A percentile compares a stretch with the other conserved stretches of the same genome.
Conservation (phyloP, 2,329 filamentous ascomycete genomes). For the Hysterium pulicare region DNA sequence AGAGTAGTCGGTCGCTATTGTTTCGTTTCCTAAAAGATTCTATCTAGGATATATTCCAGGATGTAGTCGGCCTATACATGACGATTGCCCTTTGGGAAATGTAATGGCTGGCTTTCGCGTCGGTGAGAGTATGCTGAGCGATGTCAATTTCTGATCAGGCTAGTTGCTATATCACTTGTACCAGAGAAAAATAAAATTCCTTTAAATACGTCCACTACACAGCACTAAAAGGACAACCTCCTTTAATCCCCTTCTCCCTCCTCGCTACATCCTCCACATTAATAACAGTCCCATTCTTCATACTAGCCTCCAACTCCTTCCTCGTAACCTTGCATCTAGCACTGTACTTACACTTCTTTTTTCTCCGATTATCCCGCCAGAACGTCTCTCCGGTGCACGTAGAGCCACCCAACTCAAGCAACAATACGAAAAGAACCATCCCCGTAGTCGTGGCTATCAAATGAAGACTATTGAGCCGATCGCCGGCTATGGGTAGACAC, state of each 20-base stretch:
- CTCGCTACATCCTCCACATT: conserved; percentile 34
- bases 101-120: no score
- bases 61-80: no score
- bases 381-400: conserved; percentile 27
- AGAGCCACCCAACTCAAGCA: conserved; percentile 33
- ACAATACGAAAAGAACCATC: conserved; percentile 32
- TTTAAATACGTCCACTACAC: no score
- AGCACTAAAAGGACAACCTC: conserved; percentile 5
- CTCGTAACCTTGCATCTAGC: conserved; percentile 28
- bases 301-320: conserved; percentile 27
- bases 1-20: no score
- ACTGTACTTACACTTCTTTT: conserved; percentile 26
- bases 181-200: no score
- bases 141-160: no score
- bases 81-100: no score
- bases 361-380: conserved; percentile 22
- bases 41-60: no score
- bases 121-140: no score
- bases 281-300: conserved; percentile 26
- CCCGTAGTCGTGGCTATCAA: conserved; percentile 40
- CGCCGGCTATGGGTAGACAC: conserved; percentile 51
- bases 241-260: conserved; percentile 25
- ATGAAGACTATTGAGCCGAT: conserved; percentile 34
- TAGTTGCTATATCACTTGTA: no score
- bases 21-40: no score